A percentile compares a stretch with the other conserved stretches of the same genome.
These are phyloP conservation scores for Rhizopogon salebrosus DNA, from an alignment of 768 basidiomycete genomes.

Conservation along the genomic window DNA sequence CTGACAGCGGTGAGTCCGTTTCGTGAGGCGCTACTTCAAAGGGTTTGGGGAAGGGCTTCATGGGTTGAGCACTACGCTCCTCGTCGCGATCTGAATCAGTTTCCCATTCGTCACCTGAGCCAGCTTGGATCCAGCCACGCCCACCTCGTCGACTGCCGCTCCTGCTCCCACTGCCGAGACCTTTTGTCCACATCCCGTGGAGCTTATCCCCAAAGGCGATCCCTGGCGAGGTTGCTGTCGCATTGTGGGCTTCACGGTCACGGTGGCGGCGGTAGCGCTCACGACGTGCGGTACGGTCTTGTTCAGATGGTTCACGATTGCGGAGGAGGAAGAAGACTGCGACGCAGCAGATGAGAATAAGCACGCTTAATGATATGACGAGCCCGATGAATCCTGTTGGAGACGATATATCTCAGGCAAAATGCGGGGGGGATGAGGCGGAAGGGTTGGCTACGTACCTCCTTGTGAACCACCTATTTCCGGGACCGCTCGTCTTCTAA, in stretches of 20 bases:
- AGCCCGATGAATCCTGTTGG: slow-evolving; percentile 54
- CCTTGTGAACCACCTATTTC: slow-evolving; percentile 46
- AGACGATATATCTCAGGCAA: background rate
- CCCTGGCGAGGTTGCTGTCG: slow-evolving; percentile 12
- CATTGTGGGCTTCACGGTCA: slow-evolving; percentile 19
- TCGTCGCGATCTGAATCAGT: slow-evolving; percentile 19
- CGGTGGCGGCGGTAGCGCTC: slow-evolving; percentile 25
- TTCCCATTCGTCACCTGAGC: slow-evolving; percentile 46
- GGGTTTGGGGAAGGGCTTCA: slow-evolving; percentile 1
- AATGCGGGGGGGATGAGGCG: background rate
- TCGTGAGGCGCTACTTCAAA: background rate
- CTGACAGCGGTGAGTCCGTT: slow-evolving; percentile 24
- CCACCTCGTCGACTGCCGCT: slow-evolving; percentile 18
- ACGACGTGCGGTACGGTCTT: slow-evolving; percentile 31
- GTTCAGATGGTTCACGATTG: slow-evolving; percentile 38
- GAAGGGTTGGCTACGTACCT: slow-evolving; percentile 29
- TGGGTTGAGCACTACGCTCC: background rate
- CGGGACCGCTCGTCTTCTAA: slow-evolving; percentile 32
- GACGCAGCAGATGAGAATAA: slow-evolving; percentile 48
- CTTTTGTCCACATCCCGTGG: slow-evolving; percentile 14
- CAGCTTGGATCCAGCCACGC: slow-evolving; percentile 49
- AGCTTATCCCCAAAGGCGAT: slow-evolving; percentile 22
- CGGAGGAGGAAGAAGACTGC: slow-evolving; percentile 56
- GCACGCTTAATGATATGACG: slow-evolving; percentile 46
- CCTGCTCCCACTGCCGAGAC: slow-evolving; percentile 15